Evolutionary conservation across 2,329 filamentous ascomycete species (phyloP).

Genomic region (Macrophomina tecta): DNA sequence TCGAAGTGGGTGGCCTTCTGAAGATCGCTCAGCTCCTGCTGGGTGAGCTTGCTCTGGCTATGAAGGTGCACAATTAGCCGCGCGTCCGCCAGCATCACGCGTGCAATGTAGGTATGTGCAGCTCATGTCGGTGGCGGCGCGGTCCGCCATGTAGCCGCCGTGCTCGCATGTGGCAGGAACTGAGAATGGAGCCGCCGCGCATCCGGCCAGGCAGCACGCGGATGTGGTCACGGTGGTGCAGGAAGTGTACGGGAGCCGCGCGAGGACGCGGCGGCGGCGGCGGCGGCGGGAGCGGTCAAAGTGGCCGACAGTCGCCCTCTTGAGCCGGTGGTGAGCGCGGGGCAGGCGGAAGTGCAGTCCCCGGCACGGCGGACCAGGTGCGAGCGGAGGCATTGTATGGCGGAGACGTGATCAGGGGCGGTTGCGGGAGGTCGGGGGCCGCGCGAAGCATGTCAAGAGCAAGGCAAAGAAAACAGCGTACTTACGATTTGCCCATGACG

Average conservation of each 20-base stretch:
- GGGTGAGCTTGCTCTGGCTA: slow-evolving; percentile 98
- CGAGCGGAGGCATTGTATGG: slow-evolving; percentile 1
- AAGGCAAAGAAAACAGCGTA: slow-evolving; percentile 20
- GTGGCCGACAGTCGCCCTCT: background rate
- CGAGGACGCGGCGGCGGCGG: slow-evolving; percentile 13
- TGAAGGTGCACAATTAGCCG: slow-evolving; percentile 43
- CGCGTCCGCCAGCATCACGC: slow-evolving; percentile 37
- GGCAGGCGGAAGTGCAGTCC: background rate
- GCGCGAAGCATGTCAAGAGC: background rate
- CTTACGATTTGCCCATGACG: slow-evolving; percentile 51
- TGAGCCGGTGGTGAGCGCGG: background rate
- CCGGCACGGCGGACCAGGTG: background rate
- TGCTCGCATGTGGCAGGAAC: slow-evolving; percentile 36
- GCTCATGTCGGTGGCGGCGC: slow-evolving; percentile 29
- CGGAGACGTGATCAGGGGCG: slow-evolving; percentile 17
- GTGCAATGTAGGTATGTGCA: slow-evolving; percentile 33
- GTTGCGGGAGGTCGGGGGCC: background rate
- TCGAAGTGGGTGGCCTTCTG: slow-evolving; percentile 98
- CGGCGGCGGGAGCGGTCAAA: slow-evolving; percentile 20
- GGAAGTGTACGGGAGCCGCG: slow-evolving; percentile 31
- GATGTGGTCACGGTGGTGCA: slow-evolving; percentile 35
- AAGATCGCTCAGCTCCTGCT: slow-evolving; percentile 92
- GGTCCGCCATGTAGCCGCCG: slow-evolving; percentile 36
- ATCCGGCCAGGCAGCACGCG: slow-evolving; percentile 42
- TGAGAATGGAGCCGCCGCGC: slow-evolving; percentile 35